phyloP scores from a whole-genome alignment of 306 rosid species.

The Acacia acuminata region DNA sequence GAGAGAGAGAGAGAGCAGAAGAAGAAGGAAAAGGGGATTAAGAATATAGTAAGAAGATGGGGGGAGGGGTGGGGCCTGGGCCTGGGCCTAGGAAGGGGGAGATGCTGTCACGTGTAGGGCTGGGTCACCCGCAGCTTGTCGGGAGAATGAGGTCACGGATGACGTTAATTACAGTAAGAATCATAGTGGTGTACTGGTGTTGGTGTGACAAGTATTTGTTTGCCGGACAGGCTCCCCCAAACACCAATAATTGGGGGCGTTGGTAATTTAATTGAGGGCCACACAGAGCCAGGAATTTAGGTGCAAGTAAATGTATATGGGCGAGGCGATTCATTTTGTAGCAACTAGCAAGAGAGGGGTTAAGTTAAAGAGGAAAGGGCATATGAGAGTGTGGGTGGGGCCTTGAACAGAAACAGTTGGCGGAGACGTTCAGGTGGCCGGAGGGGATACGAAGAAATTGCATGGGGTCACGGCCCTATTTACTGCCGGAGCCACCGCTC shows the following conservation, averaged over 20 bases:
- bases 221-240: neutral
- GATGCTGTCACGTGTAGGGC: slow-evolving; percentile 57
- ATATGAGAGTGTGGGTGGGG: too few species aligned
- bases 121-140: slow-evolving; percentile 48
- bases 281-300: neutral
- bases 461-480: too few species aligned
- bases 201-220: slow-evolving; percentile 7
- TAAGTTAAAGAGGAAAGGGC: too few species aligned
- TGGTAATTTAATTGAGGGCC: neutral
- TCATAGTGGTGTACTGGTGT: slow-evolving; percentile 46
- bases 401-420: too few species aligned
- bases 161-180: slow-evolving; percentile 46
- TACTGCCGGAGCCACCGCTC: neutral
- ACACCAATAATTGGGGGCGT: neutral
- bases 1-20: neutral
- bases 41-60: slow-evolving; percentile 30
- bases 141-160: slow-evolving; percentile 58
- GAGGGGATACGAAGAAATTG: too few species aligned
- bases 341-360: too few species aligned
- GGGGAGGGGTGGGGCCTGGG: neutral
- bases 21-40: neutral
- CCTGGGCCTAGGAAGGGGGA: neutral
- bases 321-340: too few species aligned
- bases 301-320: neutral
- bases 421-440: too few species aligned